Evolutionary conservation across 257 asterid genomes (phyloP).

Genomic region (Fraxinus anomala): DNA sequence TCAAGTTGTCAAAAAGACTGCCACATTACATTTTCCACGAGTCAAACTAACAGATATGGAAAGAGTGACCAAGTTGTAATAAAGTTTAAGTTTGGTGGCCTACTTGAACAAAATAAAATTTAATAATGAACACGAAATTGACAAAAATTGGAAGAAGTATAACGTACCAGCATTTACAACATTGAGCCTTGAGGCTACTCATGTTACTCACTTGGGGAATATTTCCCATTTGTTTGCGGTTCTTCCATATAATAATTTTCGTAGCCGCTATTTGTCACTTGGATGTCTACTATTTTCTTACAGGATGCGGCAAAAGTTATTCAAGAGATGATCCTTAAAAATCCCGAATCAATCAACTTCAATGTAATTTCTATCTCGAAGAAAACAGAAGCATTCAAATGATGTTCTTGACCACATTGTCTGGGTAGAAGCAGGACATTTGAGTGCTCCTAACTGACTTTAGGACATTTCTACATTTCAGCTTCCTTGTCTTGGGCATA

Average conservation of each 20-base stretch:
- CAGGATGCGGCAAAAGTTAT: conserved; percentile 85
- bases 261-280: not conserved
- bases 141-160: not conserved
- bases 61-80: not conserved
- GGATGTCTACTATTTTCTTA: not conserved
- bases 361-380: conserved; percentile 74
- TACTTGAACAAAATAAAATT: not conserved
- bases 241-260: not conserved
- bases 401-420: not conserved
- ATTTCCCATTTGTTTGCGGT: not conserved
- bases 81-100: not conserved
- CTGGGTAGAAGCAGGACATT: not conserved
- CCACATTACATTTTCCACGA: not conserved
- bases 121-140: not conserved
- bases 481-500: not conserved
- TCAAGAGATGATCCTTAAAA: conserved; percentile 59
- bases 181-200: not conserved
- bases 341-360: conserved; percentile 76
- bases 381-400: conserved; percentile 35
- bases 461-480: not conserved
- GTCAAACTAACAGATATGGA: not conserved
- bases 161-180: no score
- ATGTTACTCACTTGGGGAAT: not conserved
- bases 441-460: not conserved
- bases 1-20: not conserved